These are phyloP conservation scores for Penicillium sp. DNA, from an alignment of 2,329 filamentous ascomycete genomes.

Conservation along the genomic window DNA sequence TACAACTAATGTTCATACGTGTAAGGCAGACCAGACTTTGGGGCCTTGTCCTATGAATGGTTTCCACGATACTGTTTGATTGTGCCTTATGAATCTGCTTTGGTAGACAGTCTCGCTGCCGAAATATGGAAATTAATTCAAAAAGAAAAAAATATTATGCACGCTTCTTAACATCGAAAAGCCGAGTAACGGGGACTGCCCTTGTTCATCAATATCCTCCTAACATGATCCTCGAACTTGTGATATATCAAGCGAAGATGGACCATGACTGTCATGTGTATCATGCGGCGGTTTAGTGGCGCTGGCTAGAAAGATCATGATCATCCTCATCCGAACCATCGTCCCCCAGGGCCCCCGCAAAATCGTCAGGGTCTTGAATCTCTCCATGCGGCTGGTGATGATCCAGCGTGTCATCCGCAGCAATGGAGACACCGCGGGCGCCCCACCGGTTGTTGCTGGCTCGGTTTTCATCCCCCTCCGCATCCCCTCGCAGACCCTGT, in stretches of 20 bases:
- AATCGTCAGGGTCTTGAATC: slow-evolving; percentile 6
- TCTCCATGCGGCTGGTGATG: slow-evolving; percentile 14
- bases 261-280: not conserved
- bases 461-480: slow-evolving; percentile 26
- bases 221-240: not conserved
- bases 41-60: not conserved
- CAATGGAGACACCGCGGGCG: slow-evolving; percentile 59
- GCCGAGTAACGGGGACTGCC: not conserved
- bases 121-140: not conserved
- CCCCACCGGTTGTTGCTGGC: slow-evolving; percentile 55
- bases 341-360: not conserved
- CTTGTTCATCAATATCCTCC: not conserved
- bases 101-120: not conserved
- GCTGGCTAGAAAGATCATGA: not conserved
- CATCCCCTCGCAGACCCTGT: slow-evolving; percentile 35
- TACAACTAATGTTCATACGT: not conserved
- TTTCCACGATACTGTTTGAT: not conserved
- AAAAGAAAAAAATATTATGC: not conserved
- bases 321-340: not conserved
- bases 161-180: not conserved
- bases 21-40: not conserved
- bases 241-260: not conserved
- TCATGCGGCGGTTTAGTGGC: not conserved
- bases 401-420: slow-evolving; percentile 55
- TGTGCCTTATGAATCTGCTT: not conserved